Conservation (phyloP, 1,139 yeast genomes). For the Yamadazyma trypodendri region DNA sequence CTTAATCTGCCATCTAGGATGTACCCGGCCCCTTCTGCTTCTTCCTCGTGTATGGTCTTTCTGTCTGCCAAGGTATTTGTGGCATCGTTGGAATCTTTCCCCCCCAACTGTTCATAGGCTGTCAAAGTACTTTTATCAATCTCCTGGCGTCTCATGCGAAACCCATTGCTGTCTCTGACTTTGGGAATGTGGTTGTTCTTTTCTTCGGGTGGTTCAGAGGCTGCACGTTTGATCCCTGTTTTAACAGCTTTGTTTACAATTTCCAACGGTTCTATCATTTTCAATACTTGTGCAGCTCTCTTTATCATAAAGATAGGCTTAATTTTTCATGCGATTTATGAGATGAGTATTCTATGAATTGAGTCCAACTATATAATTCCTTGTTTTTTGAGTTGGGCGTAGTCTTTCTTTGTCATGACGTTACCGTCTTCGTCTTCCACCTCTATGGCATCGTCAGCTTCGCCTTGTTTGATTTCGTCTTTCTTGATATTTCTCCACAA, state of each 20-base stretch:
- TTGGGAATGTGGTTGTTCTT: slow-evolving; percentile 16
- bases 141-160: slow-evolving; percentile 45
- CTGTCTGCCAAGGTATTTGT: slow-evolving; percentile 24
- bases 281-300: slow-evolving; percentile 1
- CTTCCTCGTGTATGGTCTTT: slow-evolving; percentile 55
- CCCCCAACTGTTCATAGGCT: slow-evolving; percentile 44
- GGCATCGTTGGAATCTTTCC: slow-evolving; percentile 24
- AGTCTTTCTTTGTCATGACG: slow-evolving; percentile 82
- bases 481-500: slow-evolving; percentile 52
- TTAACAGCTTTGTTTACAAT: slow-evolving; percentile 4
- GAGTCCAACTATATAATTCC: slow-evolving; percentile 59
- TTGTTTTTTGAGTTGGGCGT: slow-evolving; percentile 80
- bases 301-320: not conserved
- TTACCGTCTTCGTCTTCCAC: slow-evolving; percentile 93
- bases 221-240: slow-evolving; percentile 21
- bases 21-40: slow-evolving; percentile 52
- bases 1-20: slow-evolving; percentile 61
- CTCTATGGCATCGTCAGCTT: slow-evolving; percentile 62
- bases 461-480: slow-evolving; percentile 37
- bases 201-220: slow-evolving; percentile 20
- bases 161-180: slow-evolving; percentile 48
- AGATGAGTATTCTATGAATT: no score
- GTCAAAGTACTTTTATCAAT: slow-evolving; percentile 42
- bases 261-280: slow-evolving; percentile 4
- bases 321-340: slow-evolving; percentile 1